Conservation (phyloP, 352 stramenopile genomes). For the Phytophthora pinifolia region DNA sequence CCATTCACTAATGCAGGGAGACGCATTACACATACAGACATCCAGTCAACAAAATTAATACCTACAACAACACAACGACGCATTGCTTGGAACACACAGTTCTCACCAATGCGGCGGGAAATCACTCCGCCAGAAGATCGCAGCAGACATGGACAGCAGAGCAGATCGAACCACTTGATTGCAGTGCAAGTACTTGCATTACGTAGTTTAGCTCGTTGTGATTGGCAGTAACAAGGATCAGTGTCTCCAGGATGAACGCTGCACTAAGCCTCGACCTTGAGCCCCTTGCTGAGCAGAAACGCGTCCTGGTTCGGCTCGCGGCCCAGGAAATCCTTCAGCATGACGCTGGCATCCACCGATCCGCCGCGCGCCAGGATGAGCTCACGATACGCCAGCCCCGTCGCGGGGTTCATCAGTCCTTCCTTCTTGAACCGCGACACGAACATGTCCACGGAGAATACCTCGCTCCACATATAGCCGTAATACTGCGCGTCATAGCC, state of each 20-base stretch:
- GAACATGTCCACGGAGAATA: slow-evolving; percentile 92
- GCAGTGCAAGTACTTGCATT: no score
- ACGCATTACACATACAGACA: no score
- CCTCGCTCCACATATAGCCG: slow-evolving; percentile 91
- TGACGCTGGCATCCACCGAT: slow-evolving; percentile 73
- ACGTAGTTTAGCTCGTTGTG: no score
- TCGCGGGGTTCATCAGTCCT: slow-evolving; percentile 78
- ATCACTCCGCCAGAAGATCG: no score
- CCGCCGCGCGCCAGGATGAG: slow-evolving; percentile 85
- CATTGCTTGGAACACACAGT: no score
- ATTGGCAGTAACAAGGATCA: no score
- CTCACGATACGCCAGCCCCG: slow-evolving; percentile 83
- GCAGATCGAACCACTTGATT: no score
- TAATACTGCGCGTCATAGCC: slow-evolving; percentile 85
- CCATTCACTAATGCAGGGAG: no score
- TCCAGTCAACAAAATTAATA: no score
- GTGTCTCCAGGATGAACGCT: slow-evolving; percentile 13
- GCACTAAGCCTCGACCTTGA: slow-evolving; percentile 31
- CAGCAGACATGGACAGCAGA: no score
- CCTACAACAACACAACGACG: no score
- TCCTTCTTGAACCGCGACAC: slow-evolving; percentile 85
- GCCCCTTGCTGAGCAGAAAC: slow-evolving; percentile 82
- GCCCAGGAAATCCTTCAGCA: slow-evolving; percentile 82
- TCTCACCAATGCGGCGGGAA: no score
- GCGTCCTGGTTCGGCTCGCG: slow-evolving; percentile 75